phyloP scores from a whole-genome alignment of 148 eudicot genomes.

The Camellia granthamiana region DNA sequence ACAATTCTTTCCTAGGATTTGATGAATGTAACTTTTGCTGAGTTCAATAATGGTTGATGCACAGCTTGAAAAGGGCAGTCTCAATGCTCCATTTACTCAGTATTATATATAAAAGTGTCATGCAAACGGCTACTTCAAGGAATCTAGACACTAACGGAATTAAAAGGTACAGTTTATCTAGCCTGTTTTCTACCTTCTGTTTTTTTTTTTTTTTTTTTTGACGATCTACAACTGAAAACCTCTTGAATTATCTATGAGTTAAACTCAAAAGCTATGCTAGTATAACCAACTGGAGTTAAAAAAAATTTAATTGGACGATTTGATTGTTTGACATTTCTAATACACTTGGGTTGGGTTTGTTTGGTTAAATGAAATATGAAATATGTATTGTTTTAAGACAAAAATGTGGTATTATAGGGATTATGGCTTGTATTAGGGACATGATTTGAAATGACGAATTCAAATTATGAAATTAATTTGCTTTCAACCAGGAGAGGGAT shows the following conservation, averaged over 20 bases:
- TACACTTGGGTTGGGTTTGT: neutral
- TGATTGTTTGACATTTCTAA: neutral
- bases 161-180: conserved; percentile 34
- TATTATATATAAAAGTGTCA: conserved; percentile 78
- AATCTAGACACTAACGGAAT: conserved; percentile 28
- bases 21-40: neutral
- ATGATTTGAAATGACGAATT: too few species aligned
- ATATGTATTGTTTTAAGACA: neutral
- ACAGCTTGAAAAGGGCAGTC: conserved; percentile 63
- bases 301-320: neutral
- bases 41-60: conserved; percentile 20
- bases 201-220: neutral
- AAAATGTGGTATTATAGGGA: too few species aligned
- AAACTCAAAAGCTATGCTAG: neutral
- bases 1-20: too few species aligned
- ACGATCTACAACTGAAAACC: too few species aligned
- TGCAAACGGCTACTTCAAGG: conserved; percentile 61
- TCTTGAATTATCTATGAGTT: neutral
- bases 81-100: conserved; percentile 62
- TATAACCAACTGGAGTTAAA: neutral
- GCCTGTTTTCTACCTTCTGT: neutral
- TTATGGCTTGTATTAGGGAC: too few species aligned
- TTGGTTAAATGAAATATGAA: neutral
- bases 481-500: too few species aligned
- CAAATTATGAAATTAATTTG: too few species aligned